A percentile compares a stretch with the other conserved stretches of the same genome.
Evolutionary conservation across 2,329 filamentous ascomycete species (phyloP).

Genomic region (Penicillium sclerotigenum): DNA sequence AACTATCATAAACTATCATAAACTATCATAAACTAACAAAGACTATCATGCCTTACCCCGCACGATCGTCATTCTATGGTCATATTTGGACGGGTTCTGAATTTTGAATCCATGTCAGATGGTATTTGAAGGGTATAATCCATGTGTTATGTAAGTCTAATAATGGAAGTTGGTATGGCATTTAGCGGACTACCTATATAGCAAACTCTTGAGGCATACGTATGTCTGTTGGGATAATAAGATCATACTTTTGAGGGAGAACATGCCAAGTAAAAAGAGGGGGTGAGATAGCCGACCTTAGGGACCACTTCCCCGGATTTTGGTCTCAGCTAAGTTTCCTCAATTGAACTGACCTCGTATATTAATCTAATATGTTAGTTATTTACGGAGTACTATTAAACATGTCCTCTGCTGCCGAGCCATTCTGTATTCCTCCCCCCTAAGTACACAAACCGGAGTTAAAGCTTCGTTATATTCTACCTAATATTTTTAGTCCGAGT

Average conservation of each 20-base stretch:
- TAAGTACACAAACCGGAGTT: neutral
- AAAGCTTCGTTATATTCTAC: neutral
- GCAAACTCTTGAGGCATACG: too few relatives aligned
- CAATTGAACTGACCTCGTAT: neutral
- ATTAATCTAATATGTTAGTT: neutral
- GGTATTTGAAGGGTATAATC: neutral
- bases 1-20: neutral
- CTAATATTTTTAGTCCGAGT: neutral
- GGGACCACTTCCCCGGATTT: constrained; percentile 23
- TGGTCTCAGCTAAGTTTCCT: constrained; percentile 10
- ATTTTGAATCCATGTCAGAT: neutral
- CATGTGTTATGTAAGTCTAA: neutral
- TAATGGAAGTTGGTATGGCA: too few relatives aligned
- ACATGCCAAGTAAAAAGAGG: neutral
- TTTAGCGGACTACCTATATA: too few relatives aligned
- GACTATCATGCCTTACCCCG: constrained; percentile 19
- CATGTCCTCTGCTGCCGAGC: neutral
- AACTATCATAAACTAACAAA: neutral
- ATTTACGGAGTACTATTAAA: too few relatives aligned
- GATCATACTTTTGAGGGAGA: constrained; percentile 6
- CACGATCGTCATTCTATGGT: constrained; percentile 23
- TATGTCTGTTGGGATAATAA: constrained; percentile 6
- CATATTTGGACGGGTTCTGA: constrained; percentile 5
- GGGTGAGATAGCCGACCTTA: constrained; percentile 3
- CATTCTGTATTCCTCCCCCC: neutral